phyloP scores from a whole-genome alignment of 345 rosid genomes.

The Boechera retrofracta region DNA sequence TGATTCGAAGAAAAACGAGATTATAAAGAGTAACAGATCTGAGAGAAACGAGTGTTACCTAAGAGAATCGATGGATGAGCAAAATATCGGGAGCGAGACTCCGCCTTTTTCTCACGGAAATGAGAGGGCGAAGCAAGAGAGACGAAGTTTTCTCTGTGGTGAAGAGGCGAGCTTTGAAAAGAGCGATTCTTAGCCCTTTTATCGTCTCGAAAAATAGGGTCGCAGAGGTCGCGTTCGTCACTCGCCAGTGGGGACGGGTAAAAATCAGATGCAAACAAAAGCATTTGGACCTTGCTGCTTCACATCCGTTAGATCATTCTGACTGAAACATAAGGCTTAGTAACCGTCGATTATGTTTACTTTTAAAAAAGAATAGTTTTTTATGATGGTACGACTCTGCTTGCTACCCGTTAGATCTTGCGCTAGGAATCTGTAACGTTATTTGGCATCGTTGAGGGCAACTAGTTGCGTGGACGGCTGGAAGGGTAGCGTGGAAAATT shows the following conservation, averaged over 20 bases:
- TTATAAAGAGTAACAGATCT: constrained; percentile 34
- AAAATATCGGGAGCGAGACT: constrained; percentile 36
- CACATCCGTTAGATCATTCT: constrained; percentile 20
- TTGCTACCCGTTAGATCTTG: constrained; percentile 33
- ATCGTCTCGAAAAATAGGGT: constrained; percentile 44
- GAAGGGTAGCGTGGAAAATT: constrained; percentile 29
- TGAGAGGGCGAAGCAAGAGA: constrained; percentile 23
- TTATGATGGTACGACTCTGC: background rate
- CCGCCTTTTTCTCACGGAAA: constrained; percentile 49
- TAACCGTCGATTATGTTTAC: constrained; percentile 15
- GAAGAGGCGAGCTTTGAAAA: constrained; percentile 44
- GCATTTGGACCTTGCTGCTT: background rate
- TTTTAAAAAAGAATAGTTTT: background rate
- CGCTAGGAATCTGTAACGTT: constrained; percentile 11
- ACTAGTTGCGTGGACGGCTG: constrained; percentile 15
- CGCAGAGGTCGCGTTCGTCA: constrained; percentile 18
- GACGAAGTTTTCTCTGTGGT: constrained; percentile 30
- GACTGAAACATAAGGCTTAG: no score
- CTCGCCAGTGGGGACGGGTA: constrained; percentile 14
- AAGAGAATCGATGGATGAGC: constrained; percentile 30
- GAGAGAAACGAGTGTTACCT: constrained; percentile 30
- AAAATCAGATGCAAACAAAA: background rate
- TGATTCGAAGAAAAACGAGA: background rate
- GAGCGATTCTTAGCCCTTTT: constrained; percentile 32
- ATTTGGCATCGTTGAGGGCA: constrained; percentile 18